These are phyloP conservation scores for Rosa rugosa DNA, from an alignment of 306 rosid species.

Conservation along the genomic window DNA sequence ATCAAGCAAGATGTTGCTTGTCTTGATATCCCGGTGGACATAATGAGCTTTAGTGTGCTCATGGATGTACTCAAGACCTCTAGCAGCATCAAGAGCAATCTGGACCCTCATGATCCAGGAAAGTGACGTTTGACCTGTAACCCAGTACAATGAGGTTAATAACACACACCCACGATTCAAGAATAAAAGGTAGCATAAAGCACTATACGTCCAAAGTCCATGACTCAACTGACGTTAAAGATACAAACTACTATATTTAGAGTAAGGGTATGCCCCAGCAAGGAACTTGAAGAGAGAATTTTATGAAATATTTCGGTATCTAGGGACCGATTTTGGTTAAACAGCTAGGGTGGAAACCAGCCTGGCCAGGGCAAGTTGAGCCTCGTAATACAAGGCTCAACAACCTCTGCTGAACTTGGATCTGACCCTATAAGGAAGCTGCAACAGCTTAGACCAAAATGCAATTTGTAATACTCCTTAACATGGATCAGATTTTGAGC, in stretches of 20 bases:
- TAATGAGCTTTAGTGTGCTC: slow-evolving; percentile 95
- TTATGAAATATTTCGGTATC: background rate
- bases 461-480: background rate
- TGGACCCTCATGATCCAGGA: slow-evolving; percentile 99
- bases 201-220: background rate
- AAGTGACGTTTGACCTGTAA: slow-evolving; percentile 79
- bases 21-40: slow-evolving; percentile 96
- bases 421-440: background rate
- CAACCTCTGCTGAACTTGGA: background rate
- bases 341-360: background rate
- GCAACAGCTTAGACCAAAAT: background rate
- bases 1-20: slow-evolving; percentile 95
- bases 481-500: background rate
- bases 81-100: slow-evolving; percentile 86
- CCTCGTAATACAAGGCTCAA: background rate
- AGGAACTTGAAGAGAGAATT: slow-evolving; percentile 6
- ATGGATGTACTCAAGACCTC: slow-evolving; percentile 98
- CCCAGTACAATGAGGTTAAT: slow-evolving; percentile 25
- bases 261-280: background rate
- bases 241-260: too few species aligned
- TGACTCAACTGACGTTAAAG: slow-evolving; percentile 7
- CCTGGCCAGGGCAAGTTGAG: background rate
- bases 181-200: slow-evolving; percentile 6
- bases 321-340: background rate
- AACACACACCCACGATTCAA: slow-evolving; percentile 13